phyloP scores from a whole-genome alignment of 192 early-diverging fungal species.

The Piromyces finnis region DNA sequence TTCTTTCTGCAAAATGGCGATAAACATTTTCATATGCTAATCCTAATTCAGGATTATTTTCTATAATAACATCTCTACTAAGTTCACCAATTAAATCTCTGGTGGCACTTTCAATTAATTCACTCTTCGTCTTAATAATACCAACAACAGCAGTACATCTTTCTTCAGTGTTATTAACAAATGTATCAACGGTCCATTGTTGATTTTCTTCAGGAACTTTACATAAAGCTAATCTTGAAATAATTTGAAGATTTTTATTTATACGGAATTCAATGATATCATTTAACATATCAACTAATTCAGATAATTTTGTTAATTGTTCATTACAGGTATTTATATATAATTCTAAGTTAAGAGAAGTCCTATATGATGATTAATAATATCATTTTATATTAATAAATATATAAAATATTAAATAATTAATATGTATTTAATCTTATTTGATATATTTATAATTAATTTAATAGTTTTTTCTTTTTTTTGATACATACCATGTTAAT shows the following conservation, averaged over 20 bases:
- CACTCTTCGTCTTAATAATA: slow-evolving; percentile 31
- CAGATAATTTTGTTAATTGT: slow-evolving; percentile 29
- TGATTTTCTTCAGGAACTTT: slow-evolving; percentile 31
- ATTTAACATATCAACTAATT: slow-evolving; percentile 35
- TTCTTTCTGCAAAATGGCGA: slow-evolving; percentile 39
- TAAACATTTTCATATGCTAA: slow-evolving; percentile 41
- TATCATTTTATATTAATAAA: neutral
- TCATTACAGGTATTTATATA: slow-evolving; percentile 25
- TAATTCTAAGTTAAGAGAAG: slow-evolving; percentile 32
- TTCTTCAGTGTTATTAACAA: slow-evolving; percentile 31
- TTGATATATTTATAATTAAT: neutral
- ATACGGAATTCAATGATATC: slow-evolving; percentile 39
- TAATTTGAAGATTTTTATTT: slow-evolving; percentile 23
- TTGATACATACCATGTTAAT: slow-evolving; percentile 21
- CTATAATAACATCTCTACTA: slow-evolving; percentile 18
- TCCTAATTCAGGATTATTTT: slow-evolving; percentile 15
- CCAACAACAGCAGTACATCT: slow-evolving; percentile 21
- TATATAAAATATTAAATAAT: too few species aligned
- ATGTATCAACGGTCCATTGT: slow-evolving; percentile 41
- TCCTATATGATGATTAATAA: slow-evolving; percentile 6
- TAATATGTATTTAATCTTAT: too few species aligned
- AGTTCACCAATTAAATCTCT: slow-evolving; percentile 34
- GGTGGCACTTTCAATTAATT: slow-evolving; percentile 34
- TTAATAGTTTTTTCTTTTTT: too few species aligned
- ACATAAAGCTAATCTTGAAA: slow-evolving; percentile 33